Base-by-base conservation (phyloP, 192 early-diverging fungal genomes). In the Bifiguratus adelaidae region DNA sequence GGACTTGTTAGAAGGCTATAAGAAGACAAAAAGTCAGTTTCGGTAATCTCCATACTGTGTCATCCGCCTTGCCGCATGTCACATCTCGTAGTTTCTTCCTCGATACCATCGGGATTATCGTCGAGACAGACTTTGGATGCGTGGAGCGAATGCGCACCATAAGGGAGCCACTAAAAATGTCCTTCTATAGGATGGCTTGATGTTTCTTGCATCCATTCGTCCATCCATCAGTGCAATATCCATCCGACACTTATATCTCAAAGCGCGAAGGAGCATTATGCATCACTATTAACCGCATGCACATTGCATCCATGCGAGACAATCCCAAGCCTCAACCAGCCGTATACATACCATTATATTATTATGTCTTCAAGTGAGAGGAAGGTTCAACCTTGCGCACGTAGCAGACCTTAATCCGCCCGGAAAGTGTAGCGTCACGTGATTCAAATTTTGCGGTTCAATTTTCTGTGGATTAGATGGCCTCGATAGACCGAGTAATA, bases 1-100 rank as follows among this genome's bases (percentile, higher is more conserved):
- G 55, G 86, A 81, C 87, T 99, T 99, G 80, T 95, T 88, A 64
- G 92, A 89, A 68, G 96, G 92, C 96, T 78, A 67, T 16, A 22
- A 15, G 9, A 5, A 30, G 27, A 41, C 22, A 16, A 54, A 20
- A n/a, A 30, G 24, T 36, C 18, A 24, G 21, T 22, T 32, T 2
- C 24, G 5, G 41, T 42, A 23, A 4, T 33, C 26, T 4, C 15
- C 3, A 29, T 1, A 49, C 4, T 29, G 3, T 45, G n/a, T 13
- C n/a, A 3, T 18, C 12, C 30, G 16, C 30, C 13, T 40, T 1
- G 27, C n/a, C 25, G 25, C 29, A 36, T 25, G n/a, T 23, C n/a
- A 41, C 34, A 16, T 5, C 22, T 12, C 18, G 28, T 41, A 7
- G 30, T 11, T 20, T 19, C 11, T 25, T 40, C 12, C 15, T n/a